Conservation (phyloP, 176 grass and related monocot genomes). For the Tillandsia leiboldiana region DNA sequence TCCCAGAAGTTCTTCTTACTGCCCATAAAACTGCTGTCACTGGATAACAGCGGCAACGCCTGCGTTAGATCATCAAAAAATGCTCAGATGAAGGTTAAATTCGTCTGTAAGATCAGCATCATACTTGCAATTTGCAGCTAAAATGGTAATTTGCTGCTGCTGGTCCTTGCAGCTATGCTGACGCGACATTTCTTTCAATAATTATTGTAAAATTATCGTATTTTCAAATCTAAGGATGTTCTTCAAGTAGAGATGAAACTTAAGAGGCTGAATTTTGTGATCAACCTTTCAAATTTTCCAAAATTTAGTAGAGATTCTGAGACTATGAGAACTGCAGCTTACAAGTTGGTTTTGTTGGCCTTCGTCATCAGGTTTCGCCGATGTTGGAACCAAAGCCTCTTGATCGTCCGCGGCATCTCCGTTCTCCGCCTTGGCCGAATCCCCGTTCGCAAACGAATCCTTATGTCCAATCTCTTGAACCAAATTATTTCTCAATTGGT, state of each 20-base stretch:
- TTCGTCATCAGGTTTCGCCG: slow-evolving; percentile 21
- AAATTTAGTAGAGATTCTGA: not conserved
- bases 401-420: slow-evolving; percentile 18
- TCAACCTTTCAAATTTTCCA: not conserved
- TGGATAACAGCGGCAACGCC: slow-evolving; percentile 45
- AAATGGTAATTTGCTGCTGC: not conserved
- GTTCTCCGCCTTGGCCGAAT: slow-evolving; percentile 9
- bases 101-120: not conserved
- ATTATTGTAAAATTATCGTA: no score
- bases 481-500: slow-evolving; percentile 22
- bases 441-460: not conserved
- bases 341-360: slow-evolving; percentile 40
- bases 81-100: slow-evolving; percentile 14
- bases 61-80: slow-evolving; percentile 19
- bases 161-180: no score
- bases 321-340: slow-evolving; percentile 21
- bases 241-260: no score
- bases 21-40: slow-evolving; percentile 11
- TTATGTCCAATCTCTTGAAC: slow-evolving; percentile 25
- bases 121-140: not conserved
- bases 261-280: no score
- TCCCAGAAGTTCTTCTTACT: slow-evolving; percentile 39
- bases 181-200: no score
- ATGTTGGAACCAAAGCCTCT: slow-evolving; percentile 33
- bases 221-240: no score